Evolutionary conservation across 805 yeast species (phyloP), one percentile per base, ranked within the genome.

Genomic region (Pichia deserticola): DNA sequence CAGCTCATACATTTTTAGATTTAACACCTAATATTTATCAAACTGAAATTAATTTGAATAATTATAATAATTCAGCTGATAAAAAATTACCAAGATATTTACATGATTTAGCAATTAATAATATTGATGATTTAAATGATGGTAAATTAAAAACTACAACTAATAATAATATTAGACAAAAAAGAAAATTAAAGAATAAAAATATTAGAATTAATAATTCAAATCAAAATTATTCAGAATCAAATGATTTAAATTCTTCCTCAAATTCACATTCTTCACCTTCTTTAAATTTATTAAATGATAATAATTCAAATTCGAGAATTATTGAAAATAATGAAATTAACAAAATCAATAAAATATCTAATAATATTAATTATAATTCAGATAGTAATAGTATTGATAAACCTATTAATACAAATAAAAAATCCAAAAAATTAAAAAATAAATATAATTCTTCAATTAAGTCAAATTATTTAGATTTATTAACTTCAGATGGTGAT

Each of bases 1-100:
- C 97, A 0, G 87, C 93, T 9, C 93, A 90, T 63, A 77, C 79
- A 54, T 93, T 92, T 63, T 71, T 92, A 44, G 97, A 96, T 0
- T 68, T 92, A 27, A 89, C 97, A 0, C 71, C 77, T 20, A 96
- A 89, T 58, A 81, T 92, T 33, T 76, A 86, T 59, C 79, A 83
- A 49, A 82, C 92, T 15, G 99, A 92, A 60, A 67, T 77, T 7
- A 71, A 73, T 29, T 68, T 89, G 40, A 92, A 90, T 61, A 65
- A 70, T 11, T 20, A 40, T 29, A 62, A 66, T 13, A 67, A 74
- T 0, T 58, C 68, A 25, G 65, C 69, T 48, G 40, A 45, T 4
- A 48, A 33, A 32, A 77, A 75, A 43, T 65, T 88, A 20, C 96
- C 97, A 0, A 63, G 74, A 7, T 84, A 83, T 66, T 65, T 88